A percentile compares a stretch with the other conserved stretches of the same genome.
Conservation (phyloP, 805 yeast species). For the Tetrapisispora namnaoensis region DNA sequence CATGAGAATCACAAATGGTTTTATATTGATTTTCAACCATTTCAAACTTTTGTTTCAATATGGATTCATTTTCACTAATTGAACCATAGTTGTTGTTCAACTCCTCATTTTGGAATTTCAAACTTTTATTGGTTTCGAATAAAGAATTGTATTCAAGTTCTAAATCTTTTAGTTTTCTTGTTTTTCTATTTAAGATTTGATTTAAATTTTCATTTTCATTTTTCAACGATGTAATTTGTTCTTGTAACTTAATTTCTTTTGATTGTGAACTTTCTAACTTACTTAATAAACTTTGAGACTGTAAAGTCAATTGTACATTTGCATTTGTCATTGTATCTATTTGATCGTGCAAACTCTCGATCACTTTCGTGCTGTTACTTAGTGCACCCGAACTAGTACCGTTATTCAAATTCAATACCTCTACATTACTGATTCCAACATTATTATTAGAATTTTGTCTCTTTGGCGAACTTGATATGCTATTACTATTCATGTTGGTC, state of each 20-base stretch:
- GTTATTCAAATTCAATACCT: background rate
- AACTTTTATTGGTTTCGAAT: background rate
- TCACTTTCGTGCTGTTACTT: conserved; percentile 25
- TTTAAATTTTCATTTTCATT: conserved; percentile 71
- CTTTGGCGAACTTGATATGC: background rate
- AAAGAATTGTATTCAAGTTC: conserved; percentile 2
- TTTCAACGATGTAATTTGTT: conserved; percentile 49
- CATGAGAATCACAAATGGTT: conserved; percentile 19
- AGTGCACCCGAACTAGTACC: background rate
- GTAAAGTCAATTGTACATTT: conserved; percentile 30
- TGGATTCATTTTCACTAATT: background rate
- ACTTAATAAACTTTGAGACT: conserved; percentile 41
- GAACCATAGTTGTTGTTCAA: background rate
- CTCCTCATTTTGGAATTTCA: background rate
- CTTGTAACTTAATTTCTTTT: conserved; percentile 39
- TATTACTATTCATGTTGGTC: conserved; percentile 4
- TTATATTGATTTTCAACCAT: conserved; percentile 11
- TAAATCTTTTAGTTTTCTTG: conserved; percentile 56
- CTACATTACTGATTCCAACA: background rate
- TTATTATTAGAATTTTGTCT: background rate
- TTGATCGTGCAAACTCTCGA: conserved; percentile 35
- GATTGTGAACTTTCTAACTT: conserved; percentile 38
- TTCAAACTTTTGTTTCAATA: conserved; percentile 1
- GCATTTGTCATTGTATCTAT: conserved; percentile 44
- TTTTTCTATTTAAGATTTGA: conserved; percentile 59